Percentiles rank a stretch among this genome's conserved stretches.
Evolutionary conservation across 257 asterid species (phyloP).

Genomic region (Solanum etuberosum): DNA sequence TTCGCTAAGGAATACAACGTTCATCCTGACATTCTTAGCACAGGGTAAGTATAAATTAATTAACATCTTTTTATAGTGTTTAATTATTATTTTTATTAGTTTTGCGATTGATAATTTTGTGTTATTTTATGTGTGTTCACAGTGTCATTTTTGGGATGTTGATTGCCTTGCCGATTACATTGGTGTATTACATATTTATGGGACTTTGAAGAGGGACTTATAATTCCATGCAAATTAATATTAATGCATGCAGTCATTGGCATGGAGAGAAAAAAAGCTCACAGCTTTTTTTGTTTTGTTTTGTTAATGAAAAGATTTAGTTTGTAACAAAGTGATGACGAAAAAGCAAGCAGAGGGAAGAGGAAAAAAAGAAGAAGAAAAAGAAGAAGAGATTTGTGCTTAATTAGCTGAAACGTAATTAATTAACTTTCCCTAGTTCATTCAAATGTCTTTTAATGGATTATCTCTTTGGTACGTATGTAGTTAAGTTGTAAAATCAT

Average conservation of each 20-base stretch:
- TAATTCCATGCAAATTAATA: background rate
- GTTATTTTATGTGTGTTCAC: background rate
- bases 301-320: background rate
- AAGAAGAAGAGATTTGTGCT: background rate
- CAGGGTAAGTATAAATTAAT: conserved; percentile 15
- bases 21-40: conserved; percentile 40
- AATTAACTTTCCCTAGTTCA: background rate
- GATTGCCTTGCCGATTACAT: conserved; percentile 38
- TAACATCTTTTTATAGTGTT: background rate
- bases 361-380: background rate
- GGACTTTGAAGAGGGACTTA: conserved; percentile 18
- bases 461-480: conserved; percentile 6
- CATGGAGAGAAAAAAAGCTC: background rate
- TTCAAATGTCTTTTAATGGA: background rate
- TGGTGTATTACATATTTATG: conserved; percentile 35
- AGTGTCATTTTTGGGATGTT: conserved; percentile 44
- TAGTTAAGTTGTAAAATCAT: conserved; percentile 18
- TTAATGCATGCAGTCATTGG: background rate
- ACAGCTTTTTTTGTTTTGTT: background rate
- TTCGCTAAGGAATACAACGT: conserved; percentile 44
- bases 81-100: background rate
- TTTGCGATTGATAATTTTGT: background rate
- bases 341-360: background rate
- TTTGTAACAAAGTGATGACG: background rate
- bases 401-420: background rate